These are phyloP conservation scores for Trypethelium eluteriae DNA, from an alignment of 495 filamentous ascomycete genomes.

Conservation along the genomic window DNA sequence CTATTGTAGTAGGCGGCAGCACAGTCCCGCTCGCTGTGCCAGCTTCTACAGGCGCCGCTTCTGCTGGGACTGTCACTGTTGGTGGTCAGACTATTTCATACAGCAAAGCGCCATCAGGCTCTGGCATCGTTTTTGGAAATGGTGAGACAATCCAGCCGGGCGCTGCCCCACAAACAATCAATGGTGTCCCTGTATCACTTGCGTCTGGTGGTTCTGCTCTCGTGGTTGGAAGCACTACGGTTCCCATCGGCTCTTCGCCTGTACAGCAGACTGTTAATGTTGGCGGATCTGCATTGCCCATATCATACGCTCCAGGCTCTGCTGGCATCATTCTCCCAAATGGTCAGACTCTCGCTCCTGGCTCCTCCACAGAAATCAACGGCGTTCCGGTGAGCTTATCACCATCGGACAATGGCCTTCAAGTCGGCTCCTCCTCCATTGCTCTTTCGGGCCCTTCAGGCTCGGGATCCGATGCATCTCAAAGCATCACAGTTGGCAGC, in stretches of 20 bases:
- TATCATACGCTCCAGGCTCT: slow-evolving; percentile 1
- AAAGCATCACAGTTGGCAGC: slow-evolving; percentile 1
- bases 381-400: background rate
- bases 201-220: slow-evolving; percentile 6
- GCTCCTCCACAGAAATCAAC: slow-evolving; percentile 2
- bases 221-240: background rate
- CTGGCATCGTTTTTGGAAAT: slow-evolving; percentile 1
- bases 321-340: slow-evolving; percentile 3
- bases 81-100: slow-evolving; percentile 5
- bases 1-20: slow-evolving; percentile 1
- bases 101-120: slow-evolving; percentile 4
- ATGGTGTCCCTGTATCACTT: slow-evolving; percentile 7
- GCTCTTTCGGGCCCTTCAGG: slow-evolving; percentile 6
- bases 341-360: slow-evolving; percentile 5
- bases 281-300: slow-evolving; percentile 1
- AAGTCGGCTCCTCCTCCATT: slow-evolving; percentile 12
- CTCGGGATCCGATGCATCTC: background rate
- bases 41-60: background rate
- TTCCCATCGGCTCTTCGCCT: background rate
- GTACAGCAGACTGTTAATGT: slow-evolving; percentile 2
- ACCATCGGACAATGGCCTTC: slow-evolving; percentile 7
- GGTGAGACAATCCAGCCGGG: slow-evolving; percentile 1
- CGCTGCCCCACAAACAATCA: slow-evolving; percentile 2
- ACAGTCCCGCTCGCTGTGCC: background rate
- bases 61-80: background rate